Percentiles rank a stretch among this genome's conserved stretches.
Evolutionary conservation across 2,329 filamentous ascomycete genomes (phyloP).

Genomic region (Boeremia exigua): DNA sequence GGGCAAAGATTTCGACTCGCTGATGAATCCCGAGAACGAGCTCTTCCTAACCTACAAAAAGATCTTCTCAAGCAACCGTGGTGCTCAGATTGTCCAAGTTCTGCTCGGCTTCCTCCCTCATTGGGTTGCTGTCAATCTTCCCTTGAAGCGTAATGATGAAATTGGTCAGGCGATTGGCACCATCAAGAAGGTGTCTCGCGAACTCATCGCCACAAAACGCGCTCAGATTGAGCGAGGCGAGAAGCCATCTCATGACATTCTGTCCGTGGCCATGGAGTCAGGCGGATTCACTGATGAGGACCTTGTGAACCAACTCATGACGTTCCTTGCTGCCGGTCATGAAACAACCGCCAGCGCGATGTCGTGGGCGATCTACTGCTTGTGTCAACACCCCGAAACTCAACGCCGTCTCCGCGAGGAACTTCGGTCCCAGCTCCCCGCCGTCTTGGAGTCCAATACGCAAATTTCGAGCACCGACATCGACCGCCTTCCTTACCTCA

Average conservation of each 20-base stretch:
- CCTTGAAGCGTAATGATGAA: slow-evolving; percentile 69
- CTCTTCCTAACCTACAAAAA: slow-evolving; percentile 60
- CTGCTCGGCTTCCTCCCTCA: slow-evolving; percentile 67
- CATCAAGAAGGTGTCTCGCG: slow-evolving; percentile 66
- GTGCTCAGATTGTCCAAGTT: slow-evolving; percentile 63
- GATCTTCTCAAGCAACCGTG: slow-evolving; percentile 57
- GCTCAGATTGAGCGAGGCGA: slow-evolving; percentile 56
- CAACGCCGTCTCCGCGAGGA: slow-evolving; percentile 59
- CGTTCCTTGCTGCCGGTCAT: slow-evolving; percentile 76
- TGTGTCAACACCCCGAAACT: slow-evolving; percentile 57
- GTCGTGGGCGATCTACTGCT: slow-evolving; percentile 61
- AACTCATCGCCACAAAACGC: slow-evolving; percentile 76
- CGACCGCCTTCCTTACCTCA: slow-evolving; percentile 75
- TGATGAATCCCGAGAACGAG: slow-evolving; percentile 58
- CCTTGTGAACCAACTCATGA: slow-evolving; percentile 89
- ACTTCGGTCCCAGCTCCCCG: slow-evolving; percentile 55
- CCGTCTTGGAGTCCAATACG: slow-evolving; percentile 45
- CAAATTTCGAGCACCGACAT: slow-evolving; percentile 64
- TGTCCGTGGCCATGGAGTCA: slow-evolving; percentile 79
- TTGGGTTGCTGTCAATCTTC: slow-evolving; percentile 67
- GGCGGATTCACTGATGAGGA: slow-evolving; percentile 79
- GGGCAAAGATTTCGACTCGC: slow-evolving; percentile 62
- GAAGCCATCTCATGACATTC: slow-evolving; percentile 70
- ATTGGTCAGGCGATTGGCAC: slow-evolving; percentile 44
- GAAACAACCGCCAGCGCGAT: slow-evolving; percentile 63